Evolutionary conservation across 2,329 filamentous ascomycete genomes (phyloP), one percentile per base, ranked within the genome.

Genomic region (Knoxdaviesia capensis): DNA sequence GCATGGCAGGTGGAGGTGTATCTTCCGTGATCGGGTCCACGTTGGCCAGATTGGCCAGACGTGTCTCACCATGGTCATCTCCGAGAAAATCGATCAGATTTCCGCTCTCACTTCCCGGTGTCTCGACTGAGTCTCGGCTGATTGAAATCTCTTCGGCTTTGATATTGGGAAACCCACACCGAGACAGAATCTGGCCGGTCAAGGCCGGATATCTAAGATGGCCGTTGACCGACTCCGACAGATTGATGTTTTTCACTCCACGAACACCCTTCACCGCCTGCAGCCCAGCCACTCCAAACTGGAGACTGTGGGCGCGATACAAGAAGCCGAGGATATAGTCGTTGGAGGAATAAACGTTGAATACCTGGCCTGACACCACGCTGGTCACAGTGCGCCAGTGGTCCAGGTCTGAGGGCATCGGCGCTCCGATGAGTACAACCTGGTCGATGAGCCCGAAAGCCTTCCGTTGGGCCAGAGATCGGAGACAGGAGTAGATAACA

Each of bases 281-380:
- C 1, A 96, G 62, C 0, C 87, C 88, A 0, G 86, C 86, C 36
- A 94, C 74, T 4, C 87, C 87, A 36, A 82, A 69, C 48, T 90
- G 80, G 31, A 93, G 71, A 45, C 78, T 86, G 36, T 81, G 85
- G 3, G 84, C 79, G 38, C 87, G 76, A 56, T 94, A 94, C 11
- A 94, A 64, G 54, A 94, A 88, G 1, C 76, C 86, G 1, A 94
- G 73, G 32, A 94, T 76, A 52, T 84, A 82, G 57, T 94, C 87
- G 46, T 90, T 87, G 41, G 79, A 75, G 2, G 83, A 88, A 59
- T 80, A 94, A 6, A 88, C 84, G 50, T 94, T 94, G 50, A 93
- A 80, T 6, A 94, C 68, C 44, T 80, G 72, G 3, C 87, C 86
- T 2, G 78, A 74, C 1, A 93, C 85, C 1, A 88, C 83, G 38